These are phyloP conservation scores for Nakaseomyces uthaithaninus DNA, from an alignment of 1,139 yeast genomes.

Conservation along the genomic window DNA sequence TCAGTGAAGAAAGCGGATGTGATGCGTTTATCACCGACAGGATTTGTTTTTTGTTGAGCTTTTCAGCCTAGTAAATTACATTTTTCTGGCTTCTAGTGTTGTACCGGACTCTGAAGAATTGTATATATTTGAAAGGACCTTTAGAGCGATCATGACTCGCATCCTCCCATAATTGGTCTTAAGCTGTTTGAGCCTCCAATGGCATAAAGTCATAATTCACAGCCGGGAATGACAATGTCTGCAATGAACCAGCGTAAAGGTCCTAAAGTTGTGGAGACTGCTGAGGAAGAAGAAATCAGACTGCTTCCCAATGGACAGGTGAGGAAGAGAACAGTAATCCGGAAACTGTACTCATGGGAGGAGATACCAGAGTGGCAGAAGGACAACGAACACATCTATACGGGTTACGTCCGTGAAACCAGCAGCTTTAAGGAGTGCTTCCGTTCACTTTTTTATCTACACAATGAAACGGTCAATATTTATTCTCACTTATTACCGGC, in stretches of 20 bases:
- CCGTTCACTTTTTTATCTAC: slow-evolving; percentile 55
- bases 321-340: slow-evolving; percentile 1
- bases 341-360: slow-evolving; percentile 33
- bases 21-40: too few relatives aligned
- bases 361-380: slow-evolving; percentile 76
- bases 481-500: slow-evolving; percentile 76
- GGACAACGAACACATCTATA: slow-evolving; percentile 68
- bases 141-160: too few relatives aligned
- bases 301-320: neutral
- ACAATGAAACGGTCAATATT: slow-evolving; percentile 79
- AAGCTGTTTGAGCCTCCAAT: too few relatives aligned
- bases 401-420: slow-evolving; percentile 73
- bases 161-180: too few relatives aligned
- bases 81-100: too few relatives aligned
- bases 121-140: too few relatives aligned
- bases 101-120: too few relatives aligned
- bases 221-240: too few relatives aligned
- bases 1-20: too few relatives aligned
- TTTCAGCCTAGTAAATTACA: too few relatives aligned
- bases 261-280: neutral
- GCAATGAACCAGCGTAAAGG: neutral
- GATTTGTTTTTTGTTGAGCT: too few relatives aligned
- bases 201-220: too few relatives aligned
- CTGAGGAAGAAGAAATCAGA: neutral
- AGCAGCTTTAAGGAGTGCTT: slow-evolving; percentile 45